Conservation (phyloP, 106 monocot genomes). For the Ottelia alismoides region DNA sequence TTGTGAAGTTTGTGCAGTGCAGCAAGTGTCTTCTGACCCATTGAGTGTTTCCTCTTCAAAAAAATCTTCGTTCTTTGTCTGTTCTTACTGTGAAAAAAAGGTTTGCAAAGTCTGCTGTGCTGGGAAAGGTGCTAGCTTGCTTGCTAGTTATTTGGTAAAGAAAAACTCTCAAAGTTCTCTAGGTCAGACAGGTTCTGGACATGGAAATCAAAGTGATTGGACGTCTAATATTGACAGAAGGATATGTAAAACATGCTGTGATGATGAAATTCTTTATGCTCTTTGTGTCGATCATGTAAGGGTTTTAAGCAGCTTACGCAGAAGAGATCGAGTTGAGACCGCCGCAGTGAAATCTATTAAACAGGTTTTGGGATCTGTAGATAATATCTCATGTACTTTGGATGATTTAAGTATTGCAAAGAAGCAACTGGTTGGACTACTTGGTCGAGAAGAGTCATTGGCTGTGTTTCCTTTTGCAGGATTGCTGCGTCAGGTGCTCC, state of each 20-base stretch:
- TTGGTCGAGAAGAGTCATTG: conserved; percentile 71
- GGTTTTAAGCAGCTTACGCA: conserved; percentile 58
- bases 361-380: conserved; percentile 32
- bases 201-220: conserved; percentile 42
- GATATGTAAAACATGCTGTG: conserved; percentile 73
- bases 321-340: conserved; percentile 51
- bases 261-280: conserved; percentile 42
- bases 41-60: conserved; percentile 13
- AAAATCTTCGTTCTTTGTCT: conserved; percentile 29
- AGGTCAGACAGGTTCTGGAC: conserved; percentile 49
- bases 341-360: conserved; percentile 46
- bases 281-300: conserved; percentile 80
- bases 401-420: conserved; percentile 21
- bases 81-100: conserved; percentile 55
- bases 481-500: conserved; percentile 51
- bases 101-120: conserved; percentile 84
- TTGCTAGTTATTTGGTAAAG: conserved; percentile 34
- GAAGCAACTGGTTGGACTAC: conserved; percentile 34
- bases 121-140: conserved; percentile 72
- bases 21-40: conserved; percentile 9
- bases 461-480: conserved; percentile 91
- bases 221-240: conserved; percentile 25
- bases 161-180: conserved; percentile 36
- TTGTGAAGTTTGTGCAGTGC: conserved; percentile 60
- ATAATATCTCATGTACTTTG: conserved; percentile 9